Evolutionary conservation across 352 stramenopile genomes (phyloP).

Genomic region (Globisporangium parvum): DNA sequence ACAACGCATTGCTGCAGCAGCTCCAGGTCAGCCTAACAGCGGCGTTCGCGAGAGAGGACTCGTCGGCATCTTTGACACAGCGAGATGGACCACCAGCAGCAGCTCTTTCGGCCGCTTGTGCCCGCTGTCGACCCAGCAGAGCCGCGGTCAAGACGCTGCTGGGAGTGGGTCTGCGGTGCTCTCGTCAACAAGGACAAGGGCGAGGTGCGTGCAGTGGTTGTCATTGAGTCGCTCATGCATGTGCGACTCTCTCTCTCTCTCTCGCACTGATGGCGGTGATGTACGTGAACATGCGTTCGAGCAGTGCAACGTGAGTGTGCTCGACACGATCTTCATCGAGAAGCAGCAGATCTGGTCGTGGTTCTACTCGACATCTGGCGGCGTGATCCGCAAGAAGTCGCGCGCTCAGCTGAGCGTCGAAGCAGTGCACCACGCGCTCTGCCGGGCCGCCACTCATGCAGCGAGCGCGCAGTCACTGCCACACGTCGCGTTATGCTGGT

Average conservation of each 20-base stretch:
- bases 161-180: conserved; percentile 63
- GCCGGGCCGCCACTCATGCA: conserved; percentile 15
- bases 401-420: conserved; percentile 41
- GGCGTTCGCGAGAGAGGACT: too few relatives aligned
- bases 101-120: conserved; percentile 52
- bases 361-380: conserved; percentile 50
- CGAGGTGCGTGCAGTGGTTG: conserved; percentile 17
- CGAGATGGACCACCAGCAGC: conserved; percentile 7
- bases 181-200: conserved; percentile 58
- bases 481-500: conserved; percentile 54
- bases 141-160: conserved; percentile 38
- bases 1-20: too few relatives aligned
- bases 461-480: background rate
- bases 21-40: too few relatives aligned
- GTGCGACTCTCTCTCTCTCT: background rate
- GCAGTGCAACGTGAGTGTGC: conserved; percentile 38
- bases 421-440: conserved; percentile 35
- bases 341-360: conserved; percentile 78
- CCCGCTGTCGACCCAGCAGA: conserved; percentile 49
- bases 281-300: background rate
- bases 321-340: conserved; percentile 72
- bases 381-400: conserved; percentile 55
- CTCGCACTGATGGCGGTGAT: background rate
- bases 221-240: background rate
- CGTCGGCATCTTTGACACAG: too few relatives aligned